A percentile compares a stretch with the other conserved stretches of the same genome.
Evolutionary conservation across 257 asterid species (phyloP).

Genomic region (Solanum medicagineum): DNA sequence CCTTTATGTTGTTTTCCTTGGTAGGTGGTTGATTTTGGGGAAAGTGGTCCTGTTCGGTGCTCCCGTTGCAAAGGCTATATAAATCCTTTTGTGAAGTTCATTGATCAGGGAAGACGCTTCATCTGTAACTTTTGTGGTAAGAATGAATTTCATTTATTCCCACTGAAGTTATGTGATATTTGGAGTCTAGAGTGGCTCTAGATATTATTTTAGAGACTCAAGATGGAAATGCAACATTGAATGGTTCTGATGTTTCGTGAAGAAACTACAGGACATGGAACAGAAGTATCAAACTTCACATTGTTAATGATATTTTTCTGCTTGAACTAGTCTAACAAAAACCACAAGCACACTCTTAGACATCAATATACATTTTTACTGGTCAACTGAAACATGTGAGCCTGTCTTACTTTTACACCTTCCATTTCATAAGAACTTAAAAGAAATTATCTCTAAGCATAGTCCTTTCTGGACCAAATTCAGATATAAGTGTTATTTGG

Average conservation of each 20-base stretch:
- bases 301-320: background rate
- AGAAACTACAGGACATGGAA: background rate
- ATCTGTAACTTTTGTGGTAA: conserved; percentile 95
- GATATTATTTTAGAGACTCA: background rate
- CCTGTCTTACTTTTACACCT: background rate
- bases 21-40: conserved; percentile 97
- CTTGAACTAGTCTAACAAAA: background rate
- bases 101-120: conserved; percentile 92
- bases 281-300: background rate
- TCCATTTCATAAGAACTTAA: background rate
- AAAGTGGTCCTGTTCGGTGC: conserved; percentile 97
- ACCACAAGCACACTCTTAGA: background rate
- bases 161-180: background rate
- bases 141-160: conserved; percentile 6
- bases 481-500: background rate
- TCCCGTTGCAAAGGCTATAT: conserved; percentile 98
- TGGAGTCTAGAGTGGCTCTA: background rate
- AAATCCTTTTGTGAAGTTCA: conserved; percentile 90
- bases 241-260: background rate
- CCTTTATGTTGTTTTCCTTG: background rate
- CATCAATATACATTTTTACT: background rate
- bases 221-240: background rate
- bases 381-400: background rate
- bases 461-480: background rate
- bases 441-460: background rate